Evolutionary conservation across 139 green algal genomes (phyloP).

Genomic region (Desmodesmus armatus): DNA sequence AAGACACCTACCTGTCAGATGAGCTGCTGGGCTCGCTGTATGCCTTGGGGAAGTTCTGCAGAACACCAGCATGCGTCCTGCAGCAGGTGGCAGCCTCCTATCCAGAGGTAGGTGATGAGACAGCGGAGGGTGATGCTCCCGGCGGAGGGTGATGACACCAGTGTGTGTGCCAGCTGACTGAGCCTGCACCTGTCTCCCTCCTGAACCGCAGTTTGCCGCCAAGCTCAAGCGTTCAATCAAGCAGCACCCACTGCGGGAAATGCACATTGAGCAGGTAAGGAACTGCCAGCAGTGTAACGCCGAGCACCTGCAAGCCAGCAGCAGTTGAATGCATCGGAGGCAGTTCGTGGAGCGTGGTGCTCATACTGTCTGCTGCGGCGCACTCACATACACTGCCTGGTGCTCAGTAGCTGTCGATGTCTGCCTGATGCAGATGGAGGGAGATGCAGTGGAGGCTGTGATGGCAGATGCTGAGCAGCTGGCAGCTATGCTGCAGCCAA

Average conservation of each 20-base stretch:
- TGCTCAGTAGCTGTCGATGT: neutral
- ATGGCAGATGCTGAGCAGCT: constrained; percentile 3
- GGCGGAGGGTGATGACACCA: too few relatives aligned
- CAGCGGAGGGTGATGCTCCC: too few relatives aligned
- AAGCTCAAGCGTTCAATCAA: constrained; percentile 37
- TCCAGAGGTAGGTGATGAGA: constrained; percentile 41
- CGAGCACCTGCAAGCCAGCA: neutral
- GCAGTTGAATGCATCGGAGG: neutral
- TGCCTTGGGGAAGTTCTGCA: neutral
- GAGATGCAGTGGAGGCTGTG: constrained; percentile 34
- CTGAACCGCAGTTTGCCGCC: constrained; percentile 28
- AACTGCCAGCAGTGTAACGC: too few relatives aligned
- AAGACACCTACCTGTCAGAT: neutral
- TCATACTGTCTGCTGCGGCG: neutral
- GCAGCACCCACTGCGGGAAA: constrained; percentile 34
- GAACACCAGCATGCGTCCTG: constrained; percentile 24
- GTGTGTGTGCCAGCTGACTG: too few relatives aligned
- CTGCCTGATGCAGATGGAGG: constrained; percentile 24
- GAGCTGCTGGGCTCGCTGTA: constrained; percentile 25
- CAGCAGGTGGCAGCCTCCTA: constrained; percentile 7
- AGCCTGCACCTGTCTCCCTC: too few relatives aligned
- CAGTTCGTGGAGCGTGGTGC: neutral
- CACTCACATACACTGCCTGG: neutral
- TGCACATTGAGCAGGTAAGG: constrained; percentile 33
- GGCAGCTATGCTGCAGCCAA: constrained; percentile 24